Conservation (phyloP, 441 rosid genomes). For the Gossypium schwendimanii region DNA sequence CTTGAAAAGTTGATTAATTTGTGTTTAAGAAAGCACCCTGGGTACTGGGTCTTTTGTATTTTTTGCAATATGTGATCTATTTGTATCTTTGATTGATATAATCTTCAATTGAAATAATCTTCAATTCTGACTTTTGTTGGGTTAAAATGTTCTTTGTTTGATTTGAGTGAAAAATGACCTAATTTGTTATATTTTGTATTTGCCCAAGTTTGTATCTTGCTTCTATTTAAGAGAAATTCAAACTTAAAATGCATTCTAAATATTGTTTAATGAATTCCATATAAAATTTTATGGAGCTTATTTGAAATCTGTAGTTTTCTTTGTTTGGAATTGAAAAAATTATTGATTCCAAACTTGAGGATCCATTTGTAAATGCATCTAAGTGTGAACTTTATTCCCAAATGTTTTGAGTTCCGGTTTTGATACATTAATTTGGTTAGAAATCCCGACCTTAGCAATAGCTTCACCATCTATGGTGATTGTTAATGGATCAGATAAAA, state of each 20-base stretch:
- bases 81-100: neutral
- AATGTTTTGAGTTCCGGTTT: neutral
- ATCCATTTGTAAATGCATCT: neutral
- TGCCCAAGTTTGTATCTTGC: neutral
- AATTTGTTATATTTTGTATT: neutral
- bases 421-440: neutral
- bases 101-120: neutral
- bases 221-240: neutral
- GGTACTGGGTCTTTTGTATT: neutral
- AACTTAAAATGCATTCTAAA: neutral
- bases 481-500: neutral
- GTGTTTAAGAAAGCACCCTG: neutral
- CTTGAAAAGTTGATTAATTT: conserved; percentile 5
- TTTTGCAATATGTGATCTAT: neutral
- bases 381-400: neutral
- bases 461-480: neutral
- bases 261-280: neutral
- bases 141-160: neutral
- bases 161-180: neutral
- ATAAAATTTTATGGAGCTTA: neutral
- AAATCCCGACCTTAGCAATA: neutral
- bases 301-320: neutral
- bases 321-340: neutral
- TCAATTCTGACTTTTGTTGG: neutral
- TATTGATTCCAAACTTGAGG: neutral